Evolutionary conservation across 2,329 filamentous ascomycete genomes (phyloP).

Genomic region (Cercospora berteroae): DNA sequence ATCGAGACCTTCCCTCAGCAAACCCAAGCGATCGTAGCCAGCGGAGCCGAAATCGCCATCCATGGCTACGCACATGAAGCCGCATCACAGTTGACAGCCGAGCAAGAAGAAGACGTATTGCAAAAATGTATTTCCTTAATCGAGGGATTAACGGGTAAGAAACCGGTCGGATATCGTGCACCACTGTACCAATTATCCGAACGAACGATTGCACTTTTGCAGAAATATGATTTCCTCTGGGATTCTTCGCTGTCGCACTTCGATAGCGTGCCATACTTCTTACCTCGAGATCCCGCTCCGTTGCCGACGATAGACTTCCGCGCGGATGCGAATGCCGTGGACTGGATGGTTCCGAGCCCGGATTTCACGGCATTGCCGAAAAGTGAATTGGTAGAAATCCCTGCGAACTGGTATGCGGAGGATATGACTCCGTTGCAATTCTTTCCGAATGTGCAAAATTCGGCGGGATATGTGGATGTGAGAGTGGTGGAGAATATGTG

Average conservation of each 20-base stretch:
- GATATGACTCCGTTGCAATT: conserved; percentile 53
- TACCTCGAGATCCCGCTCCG: conserved; percentile 42
- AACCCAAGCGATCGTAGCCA: conserved; percentile 51
- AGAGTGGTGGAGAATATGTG: conserved; percentile 60
- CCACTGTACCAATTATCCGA: conserved; percentile 54
- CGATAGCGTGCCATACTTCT: conserved; percentile 51
- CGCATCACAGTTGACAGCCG: conserved; percentile 46
- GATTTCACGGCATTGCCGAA: conserved; percentile 35
- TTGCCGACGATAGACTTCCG: conserved; percentile 46
- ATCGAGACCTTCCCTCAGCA: conserved; percentile 57
- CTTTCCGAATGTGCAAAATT: conserved; percentile 50
- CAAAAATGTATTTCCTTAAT: conserved; percentile 49
- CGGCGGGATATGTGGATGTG: conserved; percentile 58
- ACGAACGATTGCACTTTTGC: conserved; percentile 49
- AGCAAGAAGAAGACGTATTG: conserved; percentile 53
- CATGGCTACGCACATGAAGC: conserved; percentile 53
- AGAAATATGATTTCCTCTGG: conserved; percentile 52
- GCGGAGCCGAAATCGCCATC: conserved; percentile 54
- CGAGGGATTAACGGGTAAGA: conserved; percentile 45
- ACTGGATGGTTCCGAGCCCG: conserved; percentile 49
- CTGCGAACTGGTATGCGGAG: conserved; percentile 53
- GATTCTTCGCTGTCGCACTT: conserved; percentile 53
- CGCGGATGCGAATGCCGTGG: conserved; percentile 37
- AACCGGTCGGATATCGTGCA: conserved; percentile 52
- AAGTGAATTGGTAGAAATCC: conserved; percentile 47